phyloP scores from a whole-genome alignment of 2,329 filamentous ascomycete genomes.

The Gnomoniopsis smithogilvyi region DNA sequence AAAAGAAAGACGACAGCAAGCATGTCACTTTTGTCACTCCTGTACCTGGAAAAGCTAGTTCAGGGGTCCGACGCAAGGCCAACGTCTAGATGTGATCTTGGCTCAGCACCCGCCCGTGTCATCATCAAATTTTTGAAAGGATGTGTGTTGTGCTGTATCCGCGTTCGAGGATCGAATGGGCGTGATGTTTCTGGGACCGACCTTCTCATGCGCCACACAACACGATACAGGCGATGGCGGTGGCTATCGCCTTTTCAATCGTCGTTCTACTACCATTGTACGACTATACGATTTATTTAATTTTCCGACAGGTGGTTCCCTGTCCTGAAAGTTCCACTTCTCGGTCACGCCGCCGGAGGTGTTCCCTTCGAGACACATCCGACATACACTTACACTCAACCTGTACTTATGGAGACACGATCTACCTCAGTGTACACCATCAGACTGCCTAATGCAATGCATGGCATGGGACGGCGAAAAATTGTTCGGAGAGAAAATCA shows the following conservation, averaged over 20 bases:
- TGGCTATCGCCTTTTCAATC: not conserved
- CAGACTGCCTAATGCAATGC: not conserved
- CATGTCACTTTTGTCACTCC: constrained; percentile 55
- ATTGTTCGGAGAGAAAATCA: not conserved
- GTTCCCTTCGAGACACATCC: not conserved
- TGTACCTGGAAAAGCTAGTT: constrained; percentile 32
- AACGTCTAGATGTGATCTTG: not conserved
- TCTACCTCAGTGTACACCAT: not conserved
- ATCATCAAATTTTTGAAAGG: not conserved
- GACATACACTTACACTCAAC: not conserved
- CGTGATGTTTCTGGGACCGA: too few relatives aligned
- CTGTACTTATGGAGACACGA: not conserved
- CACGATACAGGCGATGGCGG: not conserved
- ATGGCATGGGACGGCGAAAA: not conserved
- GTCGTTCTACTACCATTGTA: not conserved
- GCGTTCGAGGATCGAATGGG: not conserved
- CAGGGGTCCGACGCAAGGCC: constrained; percentile 14
- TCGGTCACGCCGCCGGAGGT: not conserved
- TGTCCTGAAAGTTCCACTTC: not conserved
- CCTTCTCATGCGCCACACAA: not conserved
- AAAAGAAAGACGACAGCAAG: constrained; percentile 53
- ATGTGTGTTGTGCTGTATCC: not conserved
- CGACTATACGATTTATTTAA: not conserved
- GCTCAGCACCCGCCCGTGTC: not conserved
- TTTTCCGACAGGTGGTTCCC: not conserved